Evolutionary conservation across 2,329 filamentous ascomycete species (phyloP).

Genomic region (Fusarium sp.): DNA sequence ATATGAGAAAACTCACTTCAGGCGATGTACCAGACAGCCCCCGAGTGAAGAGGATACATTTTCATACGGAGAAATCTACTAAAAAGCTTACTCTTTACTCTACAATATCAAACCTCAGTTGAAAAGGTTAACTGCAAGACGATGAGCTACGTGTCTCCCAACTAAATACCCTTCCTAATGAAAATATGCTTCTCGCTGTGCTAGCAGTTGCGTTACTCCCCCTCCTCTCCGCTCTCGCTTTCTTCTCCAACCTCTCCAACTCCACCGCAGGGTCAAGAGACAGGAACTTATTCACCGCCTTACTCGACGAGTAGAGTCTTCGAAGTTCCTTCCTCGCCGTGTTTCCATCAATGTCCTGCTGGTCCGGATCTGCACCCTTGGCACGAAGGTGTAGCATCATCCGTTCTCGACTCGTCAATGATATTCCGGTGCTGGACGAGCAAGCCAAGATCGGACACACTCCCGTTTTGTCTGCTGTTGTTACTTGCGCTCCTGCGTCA

Average conservation of each 20-base stretch:
- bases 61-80: too few species aligned
- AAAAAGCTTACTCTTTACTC: too few species aligned
- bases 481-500: background rate
- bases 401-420: background rate
- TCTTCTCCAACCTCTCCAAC: background rate
- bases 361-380: background rate
- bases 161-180: background rate
- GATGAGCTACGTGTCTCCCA: background rate
- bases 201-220: background rate
- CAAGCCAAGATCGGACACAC: background rate
- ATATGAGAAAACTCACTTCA: too few species aligned
- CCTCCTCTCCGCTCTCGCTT: background rate
- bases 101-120: too few species aligned
- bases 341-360: background rate
- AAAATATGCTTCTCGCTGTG: background rate
- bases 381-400: background rate
- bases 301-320: background rate
- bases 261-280: background rate
- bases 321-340: background rate
- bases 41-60: too few species aligned
- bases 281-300: background rate
- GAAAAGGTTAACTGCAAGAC: background rate
- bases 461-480: rapidly evolving
- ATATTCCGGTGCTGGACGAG: background rate
- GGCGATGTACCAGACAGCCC: too few species aligned